phyloP scores from a whole-genome alignment of 768 basidiomycete species.

The Hygrophorus pudorinus region DNA sequence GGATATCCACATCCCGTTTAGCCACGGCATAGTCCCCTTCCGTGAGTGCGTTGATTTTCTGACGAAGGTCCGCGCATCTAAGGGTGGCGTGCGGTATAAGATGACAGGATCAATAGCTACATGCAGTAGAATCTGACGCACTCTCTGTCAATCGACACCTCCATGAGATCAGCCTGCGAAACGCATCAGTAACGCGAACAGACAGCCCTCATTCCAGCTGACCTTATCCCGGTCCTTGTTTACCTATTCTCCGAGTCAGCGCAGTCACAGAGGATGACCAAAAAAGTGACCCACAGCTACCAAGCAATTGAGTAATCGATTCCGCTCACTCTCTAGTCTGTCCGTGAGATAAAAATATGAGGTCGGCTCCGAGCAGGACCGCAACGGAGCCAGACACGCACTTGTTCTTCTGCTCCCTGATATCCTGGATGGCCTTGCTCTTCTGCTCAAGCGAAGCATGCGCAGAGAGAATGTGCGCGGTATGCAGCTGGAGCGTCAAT shows the following conservation, averaged over 20 bases:
- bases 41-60: slow-evolving; percentile 55
- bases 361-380: neutral
- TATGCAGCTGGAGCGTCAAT: slow-evolving; percentile 73
- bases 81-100: neutral
- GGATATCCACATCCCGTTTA: slow-evolving; percentile 66
- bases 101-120: no score
- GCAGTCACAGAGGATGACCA: slow-evolving; percentile 3
- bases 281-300: slow-evolving; percentile 44
- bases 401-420: slow-evolving; percentile 82
- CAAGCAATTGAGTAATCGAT: slow-evolving; percentile 54
- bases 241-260: slow-evolving; percentile 31
- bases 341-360: neutral
- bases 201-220: slow-evolving; percentile 4
- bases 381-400: slow-evolving; percentile 22
- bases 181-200: slow-evolving; percentile 15
- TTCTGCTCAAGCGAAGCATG: slow-evolving; percentile 75
- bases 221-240: slow-evolving; percentile 78
- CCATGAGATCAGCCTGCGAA: slow-evolving; percentile 55
- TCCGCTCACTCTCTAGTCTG: slow-evolving; percentile 70
- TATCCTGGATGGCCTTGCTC: slow-evolving; percentile 67
- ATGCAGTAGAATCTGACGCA: slow-evolving; percentile 24
- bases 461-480: slow-evolving; percentile 78
- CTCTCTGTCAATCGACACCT: slow-evolving; percentile 62
- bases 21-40: slow-evolving; percentile 70
- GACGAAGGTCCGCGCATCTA: slow-evolving; percentile 58